Evolutionary conservation across 768 basidiomycete genomes (phyloP).

Genomic region (Leccinum subtestaceum): DNA sequence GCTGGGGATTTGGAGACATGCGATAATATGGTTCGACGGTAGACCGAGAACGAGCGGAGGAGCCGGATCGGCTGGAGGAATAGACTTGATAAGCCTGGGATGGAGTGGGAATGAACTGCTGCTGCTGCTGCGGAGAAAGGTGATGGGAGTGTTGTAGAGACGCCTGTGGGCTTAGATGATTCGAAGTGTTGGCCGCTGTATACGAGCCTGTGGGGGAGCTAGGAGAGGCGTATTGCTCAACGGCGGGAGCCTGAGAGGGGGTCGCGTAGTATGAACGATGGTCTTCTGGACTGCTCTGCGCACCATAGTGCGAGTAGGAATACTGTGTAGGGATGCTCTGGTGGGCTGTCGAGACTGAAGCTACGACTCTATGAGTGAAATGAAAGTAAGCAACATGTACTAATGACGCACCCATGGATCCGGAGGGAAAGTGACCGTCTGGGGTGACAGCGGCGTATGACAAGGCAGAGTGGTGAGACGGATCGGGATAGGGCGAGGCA

Average conservation of each 20-base stretch:
- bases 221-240: constrained; percentile 24
- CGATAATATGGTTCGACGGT: constrained; percentile 39
- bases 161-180: constrained; percentile 14
- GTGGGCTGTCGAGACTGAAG: constrained; percentile 17
- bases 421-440: constrained; percentile 18
- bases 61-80: constrained; percentile 28
- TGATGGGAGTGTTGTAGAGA: constrained; percentile 21
- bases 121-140: constrained; percentile 16
- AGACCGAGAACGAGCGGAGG: constrained; percentile 27
- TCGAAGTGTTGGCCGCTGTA: constrained; percentile 15
- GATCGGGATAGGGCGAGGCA: constrained; percentile 22
- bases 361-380: constrained; percentile 4
- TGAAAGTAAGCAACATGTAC: constrained; percentile 5
- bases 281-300: constrained; percentile 18
- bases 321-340: constrained; percentile 18
- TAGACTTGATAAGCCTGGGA: constrained; percentile 41
- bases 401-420: constrained; percentile 28
- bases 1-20: constrained; percentile 40
- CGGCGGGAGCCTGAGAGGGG: constrained; percentile 13
- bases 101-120: constrained; percentile 49
- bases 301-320: constrained; percentile 20
- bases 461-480: constrained; percentile 23
- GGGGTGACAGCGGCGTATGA: constrained; percentile 28
- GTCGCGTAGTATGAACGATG: constrained; percentile 27
- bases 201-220: constrained; percentile 22